A percentile compares a stretch with the other conserved stretches of the same genome.
Evolutionary conservation across 306 rosid genomes (phyloP).

Genomic region (Bauhinia variegata): DNA sequence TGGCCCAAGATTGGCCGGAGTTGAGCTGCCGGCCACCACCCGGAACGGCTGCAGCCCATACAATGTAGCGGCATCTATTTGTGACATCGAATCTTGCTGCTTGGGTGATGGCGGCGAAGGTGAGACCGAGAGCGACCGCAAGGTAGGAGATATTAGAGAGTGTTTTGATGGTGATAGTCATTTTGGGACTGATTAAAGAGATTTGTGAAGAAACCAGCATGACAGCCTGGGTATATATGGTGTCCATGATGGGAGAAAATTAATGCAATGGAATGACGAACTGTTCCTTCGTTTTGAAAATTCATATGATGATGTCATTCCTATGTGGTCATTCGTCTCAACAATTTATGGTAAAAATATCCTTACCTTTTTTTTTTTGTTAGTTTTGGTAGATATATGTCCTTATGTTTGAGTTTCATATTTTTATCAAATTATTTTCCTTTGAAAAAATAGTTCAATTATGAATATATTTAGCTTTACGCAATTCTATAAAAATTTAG

Average conservation of each 20-base stretch:
- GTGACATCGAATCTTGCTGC: conserved; percentile 47
- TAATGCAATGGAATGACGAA: too few species aligned
- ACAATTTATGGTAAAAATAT: too few species aligned
- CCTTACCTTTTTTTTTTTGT: too few species aligned
- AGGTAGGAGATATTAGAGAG: conserved; percentile 21
- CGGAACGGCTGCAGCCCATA: conserved; percentile 59
- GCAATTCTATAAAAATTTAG: too few species aligned
- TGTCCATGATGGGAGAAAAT: neutral
- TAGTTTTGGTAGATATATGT: too few species aligned
- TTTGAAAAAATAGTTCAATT: too few species aligned
- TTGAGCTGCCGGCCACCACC: conserved; percentile 56
- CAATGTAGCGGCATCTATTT: conserved; percentile 55
- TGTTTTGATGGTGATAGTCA: conserved; percentile 19
- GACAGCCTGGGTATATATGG: conserved; percentile 17
- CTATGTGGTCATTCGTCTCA: too few species aligned
- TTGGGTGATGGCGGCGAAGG: conserved; percentile 6
- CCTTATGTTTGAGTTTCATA: too few species aligned
- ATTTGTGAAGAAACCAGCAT: neutral
- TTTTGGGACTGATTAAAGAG: neutral
- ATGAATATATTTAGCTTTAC: too few species aligned
- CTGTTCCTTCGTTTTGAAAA: too few species aligned
- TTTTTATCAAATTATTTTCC: too few species aligned
- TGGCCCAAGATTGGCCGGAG: conserved; percentile 40
- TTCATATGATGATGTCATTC: neutral
- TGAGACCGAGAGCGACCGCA: conserved; percentile 17